Conservation (phyloP, 371 early-diverging fungal genomes). For the Ecytonucleospora hepatopenaei region DNA sequence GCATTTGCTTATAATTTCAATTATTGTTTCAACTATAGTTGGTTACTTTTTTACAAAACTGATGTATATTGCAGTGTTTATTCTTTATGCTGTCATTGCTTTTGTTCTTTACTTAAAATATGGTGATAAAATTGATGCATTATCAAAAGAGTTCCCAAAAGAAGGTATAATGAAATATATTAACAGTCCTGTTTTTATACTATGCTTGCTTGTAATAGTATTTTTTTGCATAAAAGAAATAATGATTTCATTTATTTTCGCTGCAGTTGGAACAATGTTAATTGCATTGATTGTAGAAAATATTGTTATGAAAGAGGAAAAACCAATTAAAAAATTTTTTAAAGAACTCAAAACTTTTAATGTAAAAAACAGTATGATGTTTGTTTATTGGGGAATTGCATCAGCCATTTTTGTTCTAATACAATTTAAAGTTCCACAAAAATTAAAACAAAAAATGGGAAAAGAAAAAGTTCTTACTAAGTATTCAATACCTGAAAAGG, state of each 20-base stretch:
- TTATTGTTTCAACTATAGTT: neutral
- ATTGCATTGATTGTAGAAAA: neutral
- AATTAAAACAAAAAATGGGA: no score
- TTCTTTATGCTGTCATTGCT: no score
- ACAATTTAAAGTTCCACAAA: no score
- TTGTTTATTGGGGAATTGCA: no score
- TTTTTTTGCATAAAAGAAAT: neutral
- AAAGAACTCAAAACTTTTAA: neutral
- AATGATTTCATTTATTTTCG: neutral
- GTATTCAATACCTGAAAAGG: no score
- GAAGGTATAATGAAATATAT: neutral
- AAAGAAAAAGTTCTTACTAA: no score
- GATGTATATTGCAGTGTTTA: neutral
- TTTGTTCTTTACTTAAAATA: neutral
- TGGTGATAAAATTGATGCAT: neutral
- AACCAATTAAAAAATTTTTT: neutral
- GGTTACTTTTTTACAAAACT: neutral
- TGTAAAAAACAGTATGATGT: no score
- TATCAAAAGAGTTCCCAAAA: neutral
- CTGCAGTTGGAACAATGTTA: neutral
- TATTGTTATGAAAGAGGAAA: neutral
- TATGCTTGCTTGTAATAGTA: neutral
- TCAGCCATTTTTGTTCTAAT: no score
- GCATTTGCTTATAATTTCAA: neutral
- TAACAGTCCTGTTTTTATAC: neutral